A percentile compares a stretch with the other conserved stretches of the same genome.
These are phyloP conservation scores for Aegilops umbellulata DNA, from an alignment of 176 grass and related monocot genomes.

Conservation along the genomic window DNA sequence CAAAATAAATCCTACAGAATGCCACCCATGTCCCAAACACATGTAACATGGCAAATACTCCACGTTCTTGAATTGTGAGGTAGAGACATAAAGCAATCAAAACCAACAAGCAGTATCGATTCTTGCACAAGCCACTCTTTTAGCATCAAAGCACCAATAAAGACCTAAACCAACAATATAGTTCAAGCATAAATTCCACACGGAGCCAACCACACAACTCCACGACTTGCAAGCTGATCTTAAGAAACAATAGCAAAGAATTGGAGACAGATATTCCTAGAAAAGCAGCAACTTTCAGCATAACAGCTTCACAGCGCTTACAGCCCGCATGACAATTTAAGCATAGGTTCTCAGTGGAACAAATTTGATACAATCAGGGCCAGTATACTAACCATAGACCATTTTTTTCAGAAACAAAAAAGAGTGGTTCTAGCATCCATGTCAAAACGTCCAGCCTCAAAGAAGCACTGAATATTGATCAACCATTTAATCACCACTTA, in stretches of 20 bases:
- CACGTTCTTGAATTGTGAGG: neutral
- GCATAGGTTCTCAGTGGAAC: constrained; percentile 17
- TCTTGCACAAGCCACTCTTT: constrained; percentile 2
- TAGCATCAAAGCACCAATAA: constrained; percentile 24
- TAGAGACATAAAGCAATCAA: constrained; percentile 16
- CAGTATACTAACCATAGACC: neutral
- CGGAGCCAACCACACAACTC: neutral
- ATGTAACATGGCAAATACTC: constrained; percentile 7
- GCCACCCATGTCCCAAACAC: constrained; percentile 9
- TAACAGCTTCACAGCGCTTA: neutral
- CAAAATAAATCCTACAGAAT: neutral
- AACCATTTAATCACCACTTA: neutral
- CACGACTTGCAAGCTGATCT: neutral
- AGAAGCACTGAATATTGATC: neutral
- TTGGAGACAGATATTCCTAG: neutral
- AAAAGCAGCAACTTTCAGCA: neutral
- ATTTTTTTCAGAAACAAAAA: neutral
- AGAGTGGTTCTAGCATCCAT: neutral
- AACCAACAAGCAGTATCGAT: constrained; percentile 11
- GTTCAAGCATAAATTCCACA: constrained; percentile 14
- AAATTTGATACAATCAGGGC: constrained; percentile 9
- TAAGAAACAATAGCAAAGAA: neutral
- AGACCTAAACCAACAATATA: constrained; percentile 13
- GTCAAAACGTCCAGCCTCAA: neutral
- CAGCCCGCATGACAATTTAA: constrained; percentile 5